Evolutionary conservation across 257 asterid genomes (phyloP).

Genomic region (Nicotiana noctiflora): DNA sequence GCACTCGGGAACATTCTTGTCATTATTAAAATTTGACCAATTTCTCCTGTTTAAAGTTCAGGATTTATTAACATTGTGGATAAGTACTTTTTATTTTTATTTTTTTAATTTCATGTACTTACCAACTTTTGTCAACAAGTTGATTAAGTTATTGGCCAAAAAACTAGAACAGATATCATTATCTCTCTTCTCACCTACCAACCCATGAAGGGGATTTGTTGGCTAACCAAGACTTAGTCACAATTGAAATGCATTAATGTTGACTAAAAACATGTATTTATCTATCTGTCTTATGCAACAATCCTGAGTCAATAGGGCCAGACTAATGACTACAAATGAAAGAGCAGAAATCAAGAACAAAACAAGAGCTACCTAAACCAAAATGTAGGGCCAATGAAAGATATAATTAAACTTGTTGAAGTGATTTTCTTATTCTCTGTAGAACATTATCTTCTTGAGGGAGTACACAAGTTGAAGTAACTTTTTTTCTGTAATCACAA

Average conservation of each 20-base stretch:
- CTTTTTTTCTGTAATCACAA: background rate
- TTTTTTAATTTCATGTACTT: background rate
- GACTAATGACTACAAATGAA: background rate
- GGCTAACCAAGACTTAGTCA: background rate
- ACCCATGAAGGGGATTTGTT: background rate
- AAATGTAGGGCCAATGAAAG: background rate
- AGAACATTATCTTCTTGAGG: slow-evolving; percentile 5
- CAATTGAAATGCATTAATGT: background rate
- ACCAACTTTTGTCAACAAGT: background rate
- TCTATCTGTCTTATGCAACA: background rate
- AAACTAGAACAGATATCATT: background rate
- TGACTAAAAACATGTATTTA: background rate
- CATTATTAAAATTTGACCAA: background rate
- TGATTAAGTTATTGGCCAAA: background rate
- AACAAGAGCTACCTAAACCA: background rate
- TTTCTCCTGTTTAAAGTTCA: background rate
- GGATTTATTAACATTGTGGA: background rate
- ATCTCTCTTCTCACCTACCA: background rate
- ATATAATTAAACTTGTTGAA: background rate
- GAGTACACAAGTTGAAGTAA: background rate
- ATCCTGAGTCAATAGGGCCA: background rate
- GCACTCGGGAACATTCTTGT: background rate
- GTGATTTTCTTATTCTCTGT: background rate
- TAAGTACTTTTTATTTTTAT: background rate
- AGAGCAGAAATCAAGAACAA: background rate